These are phyloP conservation scores for Populus pruinosa DNA, from an alignment of 345 rosid species.

Conservation along the genomic window DNA sequence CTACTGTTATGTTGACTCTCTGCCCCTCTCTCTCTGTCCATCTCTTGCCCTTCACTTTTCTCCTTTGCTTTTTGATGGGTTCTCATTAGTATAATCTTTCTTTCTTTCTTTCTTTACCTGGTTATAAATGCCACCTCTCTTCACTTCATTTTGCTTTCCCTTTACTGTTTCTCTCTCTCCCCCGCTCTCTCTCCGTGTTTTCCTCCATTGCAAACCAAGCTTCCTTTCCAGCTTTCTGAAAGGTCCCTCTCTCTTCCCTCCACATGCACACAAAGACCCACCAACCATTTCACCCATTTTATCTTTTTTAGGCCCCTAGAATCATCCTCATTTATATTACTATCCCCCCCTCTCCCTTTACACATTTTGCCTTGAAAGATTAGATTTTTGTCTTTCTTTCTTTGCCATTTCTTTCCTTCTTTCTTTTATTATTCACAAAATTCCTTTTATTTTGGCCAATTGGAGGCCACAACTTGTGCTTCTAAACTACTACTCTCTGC, in stretches of 20 bases:
- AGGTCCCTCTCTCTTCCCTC: slow-evolving; percentile 27
- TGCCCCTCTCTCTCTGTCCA: background rate
- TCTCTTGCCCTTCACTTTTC: background rate
- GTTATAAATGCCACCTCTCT: slow-evolving; percentile 47
- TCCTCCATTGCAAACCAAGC: slow-evolving; percentile 94
- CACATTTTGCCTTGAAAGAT: slow-evolving; percentile 34
- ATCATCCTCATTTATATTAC: background rate
- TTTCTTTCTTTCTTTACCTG: slow-evolving; percentile 1
- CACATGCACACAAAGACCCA: slow-evolving; percentile 36
- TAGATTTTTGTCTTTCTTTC: slow-evolving; percentile 36
- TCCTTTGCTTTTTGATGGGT: slow-evolving; percentile 2
- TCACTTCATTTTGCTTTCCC: slow-evolving; percentile 34
- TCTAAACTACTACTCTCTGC: slow-evolving; percentile 37
- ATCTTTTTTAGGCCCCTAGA: background rate
- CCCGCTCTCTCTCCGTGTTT: slow-evolving; percentile 26
- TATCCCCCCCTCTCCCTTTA: slow-evolving; percentile 4
- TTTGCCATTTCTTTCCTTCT: slow-evolving; percentile 12
- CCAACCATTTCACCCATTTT: slow-evolving; percentile 48
- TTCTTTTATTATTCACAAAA: slow-evolving; percentile 9
- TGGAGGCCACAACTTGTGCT: slow-evolving; percentile 29
- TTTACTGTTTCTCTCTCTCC: slow-evolving; percentile 27
- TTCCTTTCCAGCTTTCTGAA: slow-evolving; percentile 55
- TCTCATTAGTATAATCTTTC: background rate
- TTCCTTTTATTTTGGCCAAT: slow-evolving; percentile 11
- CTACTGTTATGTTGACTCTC: slow-evolving; percentile 14